These are phyloP conservation scores for Termitomyces sp. DNA, from an alignment of 768 basidiomycete species.

Conservation along the genomic window DNA sequence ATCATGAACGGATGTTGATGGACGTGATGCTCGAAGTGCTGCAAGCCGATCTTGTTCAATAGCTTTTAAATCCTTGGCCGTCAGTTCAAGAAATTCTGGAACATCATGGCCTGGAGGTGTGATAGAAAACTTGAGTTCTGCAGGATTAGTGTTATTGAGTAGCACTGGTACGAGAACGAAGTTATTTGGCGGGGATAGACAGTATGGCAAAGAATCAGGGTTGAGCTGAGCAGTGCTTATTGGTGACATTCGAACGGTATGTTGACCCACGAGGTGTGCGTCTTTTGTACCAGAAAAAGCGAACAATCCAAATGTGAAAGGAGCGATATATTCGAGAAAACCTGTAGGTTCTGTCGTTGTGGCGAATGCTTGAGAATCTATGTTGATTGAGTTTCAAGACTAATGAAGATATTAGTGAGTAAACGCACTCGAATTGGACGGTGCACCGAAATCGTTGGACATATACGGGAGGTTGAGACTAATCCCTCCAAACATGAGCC, in stretches of 20 bases:
- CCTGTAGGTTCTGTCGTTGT: slow-evolving; percentile 40
- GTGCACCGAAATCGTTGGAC: neutral
- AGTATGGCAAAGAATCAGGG: slow-evolving; percentile 67
- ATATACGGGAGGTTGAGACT: slow-evolving; percentile 37
- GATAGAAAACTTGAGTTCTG: slow-evolving; percentile 65
- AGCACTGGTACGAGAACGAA: slow-evolving; percentile 74
- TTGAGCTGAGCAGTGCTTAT: slow-evolving; percentile 91
- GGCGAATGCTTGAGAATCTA: slow-evolving; percentile 30
- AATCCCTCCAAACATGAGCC: slow-evolving; percentile 67
- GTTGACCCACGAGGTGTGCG: slow-evolving; percentile 72
- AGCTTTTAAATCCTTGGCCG: slow-evolving; percentile 56
- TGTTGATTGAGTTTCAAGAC: neutral
- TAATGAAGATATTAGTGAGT: neutral
- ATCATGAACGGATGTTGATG: slow-evolving; percentile 23
- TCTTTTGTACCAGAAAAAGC: slow-evolving; percentile 38
- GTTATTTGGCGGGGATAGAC: slow-evolving; percentile 49
- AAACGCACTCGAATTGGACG: slow-evolving; percentile 25
- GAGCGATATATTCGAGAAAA: slow-evolving; percentile 42
- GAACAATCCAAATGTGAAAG: slow-evolving; percentile 46
- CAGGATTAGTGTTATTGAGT: slow-evolving; percentile 84
- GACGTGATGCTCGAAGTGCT: slow-evolving; percentile 38
- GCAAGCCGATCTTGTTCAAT: slow-evolving; percentile 59
- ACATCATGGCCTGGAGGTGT: slow-evolving; percentile 52
- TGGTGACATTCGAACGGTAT: slow-evolving; percentile 89
- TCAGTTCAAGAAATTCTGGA: slow-evolving; percentile 50